A percentile compares a stretch with the other conserved stretches of the same genome.
These are phyloP conservation scores for Medicago lupulina DNA, from an alignment of 306 rosid genomes.

Conservation along the genomic window DNA sequence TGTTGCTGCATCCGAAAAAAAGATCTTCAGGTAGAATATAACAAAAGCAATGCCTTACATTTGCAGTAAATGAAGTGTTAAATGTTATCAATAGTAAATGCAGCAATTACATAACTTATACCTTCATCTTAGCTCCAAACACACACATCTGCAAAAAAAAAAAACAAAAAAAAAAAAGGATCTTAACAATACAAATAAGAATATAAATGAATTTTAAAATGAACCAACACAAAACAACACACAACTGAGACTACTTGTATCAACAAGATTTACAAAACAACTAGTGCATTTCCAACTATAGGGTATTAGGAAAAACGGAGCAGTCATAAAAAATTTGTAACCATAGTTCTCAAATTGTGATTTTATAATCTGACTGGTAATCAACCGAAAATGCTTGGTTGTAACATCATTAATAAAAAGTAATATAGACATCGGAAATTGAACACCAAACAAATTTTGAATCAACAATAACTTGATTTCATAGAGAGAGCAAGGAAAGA, in stretches of 20 bases:
- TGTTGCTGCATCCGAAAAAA: constrained; percentile 24
- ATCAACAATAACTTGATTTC: too few species aligned
- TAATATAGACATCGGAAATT: too few species aligned
- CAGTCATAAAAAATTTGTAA: neutral
- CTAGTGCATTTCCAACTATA: constrained; percentile 13
- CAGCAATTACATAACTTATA: constrained; percentile 35
- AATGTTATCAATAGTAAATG: constrained; percentile 17
- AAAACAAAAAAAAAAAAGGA: constrained; percentile 14
- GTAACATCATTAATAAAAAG: constrained; percentile 4
- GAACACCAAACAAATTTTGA: too few species aligned
- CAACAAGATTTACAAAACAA: constrained; percentile 20
- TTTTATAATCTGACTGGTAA: constrained; percentile 15
- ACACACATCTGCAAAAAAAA: constrained; percentile 82
- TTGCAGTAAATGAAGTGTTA: too few species aligned
- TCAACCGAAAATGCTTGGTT: constrained; percentile 18
- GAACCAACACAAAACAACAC: constrained; percentile 25
- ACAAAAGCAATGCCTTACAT: too few species aligned
- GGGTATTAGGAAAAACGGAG: neutral
- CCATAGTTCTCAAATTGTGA: neutral
- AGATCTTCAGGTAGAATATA: constrained; percentile 32
- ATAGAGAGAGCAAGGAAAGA: too few species aligned
- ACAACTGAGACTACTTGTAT: neutral
- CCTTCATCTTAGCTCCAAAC: constrained; percentile 99
- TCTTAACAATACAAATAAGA: neutral
- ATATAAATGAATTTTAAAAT: constrained; percentile 13